Base-by-base conservation (phyloP, 2,329 filamentous ascomycete species). In the Penicillium sp. region DNA sequence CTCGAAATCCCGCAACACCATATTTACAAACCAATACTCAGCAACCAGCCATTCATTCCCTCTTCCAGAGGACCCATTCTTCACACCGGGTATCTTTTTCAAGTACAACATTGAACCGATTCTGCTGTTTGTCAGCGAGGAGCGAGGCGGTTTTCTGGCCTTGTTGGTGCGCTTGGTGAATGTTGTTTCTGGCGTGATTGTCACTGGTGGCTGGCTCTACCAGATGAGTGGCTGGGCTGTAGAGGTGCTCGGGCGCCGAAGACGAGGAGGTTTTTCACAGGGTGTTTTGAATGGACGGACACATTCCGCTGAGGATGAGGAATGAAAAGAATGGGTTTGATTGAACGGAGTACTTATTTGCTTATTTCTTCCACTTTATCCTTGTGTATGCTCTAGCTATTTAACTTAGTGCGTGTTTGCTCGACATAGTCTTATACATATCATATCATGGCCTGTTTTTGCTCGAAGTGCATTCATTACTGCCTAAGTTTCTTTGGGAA, bases 41-140 rank as follows among this genome's bases (percentile, higher is more conserved):
- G 94, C 96, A 0, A 97, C 92, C 0, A 90, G 92, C 69, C 92
- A 97, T 78, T 88, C 83, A 64, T 84, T 86, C 66, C 43, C 58
- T 2, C 60, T 74, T n/a, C 78, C 80, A 55, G 88, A 95, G 66
- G 85, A 80, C 64, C 68, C 70, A 0, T 66, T 69, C 60, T 77
- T 79, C 58, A 83, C 97, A 0, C 94, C 94, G 0, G 94, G 94
- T 30, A 85, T 99, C 60, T 99, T 97, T 71, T 90, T 99, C 82
- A 99, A 97, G 78, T 99, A 96, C 76, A 93, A 97, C 71, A 97
- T 99, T 65, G 94, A 99, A 79, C 94, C 94, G 1, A 92, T 99
- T 65, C 78, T 94, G 71, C 79, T 99, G 53, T 87, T 88, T 26
- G 87, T 99, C 43, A 87, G 88, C 60, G 93, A 97, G 77, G 85